phyloP scores from a whole-genome alignment of 2,329 filamentous ascomycete species.

The Aspergillus hiratsukae region DNA sequence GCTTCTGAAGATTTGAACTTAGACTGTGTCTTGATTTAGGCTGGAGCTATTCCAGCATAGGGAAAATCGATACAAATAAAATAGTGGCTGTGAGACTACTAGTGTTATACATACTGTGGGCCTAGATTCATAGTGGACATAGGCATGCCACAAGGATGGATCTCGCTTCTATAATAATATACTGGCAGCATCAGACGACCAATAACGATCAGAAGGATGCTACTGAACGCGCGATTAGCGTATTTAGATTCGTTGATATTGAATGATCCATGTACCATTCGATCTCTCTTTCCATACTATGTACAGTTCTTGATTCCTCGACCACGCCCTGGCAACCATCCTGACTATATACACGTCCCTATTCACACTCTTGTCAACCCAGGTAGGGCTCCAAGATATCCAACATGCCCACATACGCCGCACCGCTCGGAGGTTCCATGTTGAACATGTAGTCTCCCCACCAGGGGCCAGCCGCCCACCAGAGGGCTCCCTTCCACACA shows the following conservation, averaged over 20 bases:
- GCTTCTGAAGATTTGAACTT: background rate
- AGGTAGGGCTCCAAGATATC: slow-evolving; percentile 23
- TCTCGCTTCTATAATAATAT: background rate
- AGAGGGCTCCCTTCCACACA: slow-evolving; percentile 51
- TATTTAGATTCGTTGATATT: no score
- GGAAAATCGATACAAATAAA: background rate
- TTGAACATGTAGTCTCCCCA: slow-evolving; percentile 47
- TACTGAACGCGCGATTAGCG: background rate
- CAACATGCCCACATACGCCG: slow-evolving; percentile 37
- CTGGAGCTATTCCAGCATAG: background rate
- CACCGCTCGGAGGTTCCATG: slow-evolving; percentile 48
- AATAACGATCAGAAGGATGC: background rate
- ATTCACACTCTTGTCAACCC: background rate
- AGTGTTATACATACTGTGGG: background rate
- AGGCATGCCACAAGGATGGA: background rate
- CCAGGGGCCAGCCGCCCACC: slow-evolving; percentile 55
- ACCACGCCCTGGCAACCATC: no score
- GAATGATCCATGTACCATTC: no score
- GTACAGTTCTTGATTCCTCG: no score
- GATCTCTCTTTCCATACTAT: no score
- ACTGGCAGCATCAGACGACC: background rate
- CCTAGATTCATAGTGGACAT: background rate
- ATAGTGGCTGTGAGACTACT: background rate
- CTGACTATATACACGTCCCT: background rate
- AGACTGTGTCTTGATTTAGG: background rate